Evolutionary conservation across 2,329 filamentous ascomycete species (phyloP).

Genomic region (Penicillium sp.): DNA sequence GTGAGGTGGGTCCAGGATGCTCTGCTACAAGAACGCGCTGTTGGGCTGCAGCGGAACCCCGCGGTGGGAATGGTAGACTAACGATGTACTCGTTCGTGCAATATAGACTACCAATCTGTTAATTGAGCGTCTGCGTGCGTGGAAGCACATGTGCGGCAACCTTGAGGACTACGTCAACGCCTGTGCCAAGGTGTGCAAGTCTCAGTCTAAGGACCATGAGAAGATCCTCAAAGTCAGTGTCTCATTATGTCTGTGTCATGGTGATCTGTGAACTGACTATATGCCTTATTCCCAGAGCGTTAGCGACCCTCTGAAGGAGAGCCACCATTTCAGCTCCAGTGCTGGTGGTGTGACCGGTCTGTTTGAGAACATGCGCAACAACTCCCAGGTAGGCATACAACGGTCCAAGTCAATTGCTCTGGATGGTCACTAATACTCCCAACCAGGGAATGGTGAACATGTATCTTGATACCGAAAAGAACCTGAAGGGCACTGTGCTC

Average conservation of each 20-base stretch:
- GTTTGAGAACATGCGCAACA: constrained; percentile 90
- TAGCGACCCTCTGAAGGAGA: constrained; percentile 79
- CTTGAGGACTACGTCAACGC: constrained; percentile 85
- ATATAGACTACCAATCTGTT: constrained; percentile 73
- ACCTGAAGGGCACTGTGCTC: constrained; percentile 78
- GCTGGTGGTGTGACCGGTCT: constrained; percentile 84
- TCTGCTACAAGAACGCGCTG: neutral
- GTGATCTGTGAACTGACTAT: neutral
- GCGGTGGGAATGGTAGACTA: neutral
- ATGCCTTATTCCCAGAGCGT: constrained; percentile 60
- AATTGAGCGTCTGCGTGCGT: constrained; percentile 83
- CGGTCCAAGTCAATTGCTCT: neutral
- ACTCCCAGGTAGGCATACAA: constrained; percentile 64
- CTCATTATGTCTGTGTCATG: neutral
- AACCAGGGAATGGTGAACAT: constrained; percentile 75
- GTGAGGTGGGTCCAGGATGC: constrained; percentile 33
- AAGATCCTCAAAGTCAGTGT: constrained; percentile 74
- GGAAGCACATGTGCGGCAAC: constrained; percentile 91
- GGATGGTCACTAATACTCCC: neutral
- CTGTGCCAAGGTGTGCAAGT: constrained; percentile 81
- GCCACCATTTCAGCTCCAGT: constrained; percentile 87
- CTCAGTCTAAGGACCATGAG: constrained; percentile 91
- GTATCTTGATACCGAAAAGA: constrained; percentile 88
- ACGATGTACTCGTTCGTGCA: neutral
- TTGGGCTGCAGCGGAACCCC: neutral